These are phyloP conservation scores for Exophiala sp. DNA, from an alignment of 2,329 filamentous ascomycete genomes.

Conservation along the genomic window DNA sequence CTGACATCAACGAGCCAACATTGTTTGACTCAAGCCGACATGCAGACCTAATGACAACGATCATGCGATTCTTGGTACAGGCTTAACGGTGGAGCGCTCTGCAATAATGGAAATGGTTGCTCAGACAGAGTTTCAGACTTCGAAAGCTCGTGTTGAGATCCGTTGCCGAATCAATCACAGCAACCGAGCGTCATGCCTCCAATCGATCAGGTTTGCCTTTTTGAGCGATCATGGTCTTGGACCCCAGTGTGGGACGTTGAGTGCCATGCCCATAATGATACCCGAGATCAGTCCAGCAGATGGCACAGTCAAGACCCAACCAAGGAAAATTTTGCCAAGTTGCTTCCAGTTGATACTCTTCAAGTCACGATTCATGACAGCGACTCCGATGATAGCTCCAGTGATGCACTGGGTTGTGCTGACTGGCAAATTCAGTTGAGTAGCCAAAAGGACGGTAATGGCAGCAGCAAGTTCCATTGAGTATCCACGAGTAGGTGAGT, in stretches of 20 bases:
- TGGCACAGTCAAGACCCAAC: conserved; percentile 64
- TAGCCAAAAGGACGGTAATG: conserved; percentile 71
- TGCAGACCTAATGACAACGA: no score
- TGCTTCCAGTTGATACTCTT: conserved; percentile 73
- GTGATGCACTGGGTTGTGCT: conserved; percentile 77
- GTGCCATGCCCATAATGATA: conserved; percentile 48
- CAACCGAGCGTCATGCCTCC: no score
- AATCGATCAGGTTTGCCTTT: no score
- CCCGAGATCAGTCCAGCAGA: conserved; percentile 57
- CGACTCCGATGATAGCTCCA: conserved; percentile 52
- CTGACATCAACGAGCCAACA: no score
- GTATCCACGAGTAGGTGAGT: conserved; percentile 55
- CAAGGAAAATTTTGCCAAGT: conserved; percentile 62
- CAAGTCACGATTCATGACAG: conserved; percentile 27
- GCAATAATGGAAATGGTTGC: no score
- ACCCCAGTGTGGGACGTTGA: conserved; percentile 57
- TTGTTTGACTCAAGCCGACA: no score
- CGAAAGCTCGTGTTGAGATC: no score
- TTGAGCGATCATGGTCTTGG: no score
- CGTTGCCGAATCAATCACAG: no score
- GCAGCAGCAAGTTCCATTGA: conserved; percentile 79
- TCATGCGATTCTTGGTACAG: no score
- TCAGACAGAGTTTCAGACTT: no score
- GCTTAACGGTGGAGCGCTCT: no score
- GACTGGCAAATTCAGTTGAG: conserved; percentile 69